These are phyloP conservation scores for Datisca glomerata DNA, from an alignment of 306 rosid genomes.

Conservation along the genomic window DNA sequence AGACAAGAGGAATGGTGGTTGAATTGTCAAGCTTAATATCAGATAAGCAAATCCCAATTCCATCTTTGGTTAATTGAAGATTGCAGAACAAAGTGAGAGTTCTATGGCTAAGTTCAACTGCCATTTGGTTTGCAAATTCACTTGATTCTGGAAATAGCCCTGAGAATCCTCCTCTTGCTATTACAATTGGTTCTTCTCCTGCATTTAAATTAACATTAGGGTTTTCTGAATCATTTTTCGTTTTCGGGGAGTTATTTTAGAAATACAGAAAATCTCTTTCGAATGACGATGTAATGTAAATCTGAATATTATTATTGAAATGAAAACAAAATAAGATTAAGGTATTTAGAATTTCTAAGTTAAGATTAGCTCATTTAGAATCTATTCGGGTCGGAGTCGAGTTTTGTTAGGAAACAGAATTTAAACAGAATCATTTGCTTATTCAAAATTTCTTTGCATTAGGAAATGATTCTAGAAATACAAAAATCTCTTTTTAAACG, in stretches of 20 bases:
- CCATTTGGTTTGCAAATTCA: conserved; percentile 17
- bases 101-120: conserved; percentile 16
- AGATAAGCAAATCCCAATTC: conserved; percentile 45
- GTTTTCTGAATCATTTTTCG: not conserved
- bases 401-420: too few relatives aligned
- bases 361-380: too few relatives aligned
- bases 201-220: conserved; percentile 9
- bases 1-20: conserved; percentile 30
- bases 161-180: conserved; percentile 70
- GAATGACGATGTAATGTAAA: too few relatives aligned
- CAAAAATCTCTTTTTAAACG: too few relatives aligned
- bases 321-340: too few relatives aligned
- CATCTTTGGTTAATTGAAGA: conserved; percentile 66
- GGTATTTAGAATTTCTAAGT: too few relatives aligned
- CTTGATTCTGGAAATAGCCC: conserved; percentile 77
- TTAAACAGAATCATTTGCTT: too few relatives aligned
- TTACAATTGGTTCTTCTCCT: conserved; percentile 59
- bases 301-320: too few relatives aligned
- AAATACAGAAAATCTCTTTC: not conserved
- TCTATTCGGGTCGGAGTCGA: too few relatives aligned
- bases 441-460: too few relatives aligned
- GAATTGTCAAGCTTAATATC: conserved; percentile 45
- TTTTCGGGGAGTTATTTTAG: not conserved
- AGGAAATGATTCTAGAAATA: too few relatives aligned
- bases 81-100: conserved; percentile 41